phyloP scores from a whole-genome alignment of 139 green algal species.

The Desmodesmus armatus region DNA sequence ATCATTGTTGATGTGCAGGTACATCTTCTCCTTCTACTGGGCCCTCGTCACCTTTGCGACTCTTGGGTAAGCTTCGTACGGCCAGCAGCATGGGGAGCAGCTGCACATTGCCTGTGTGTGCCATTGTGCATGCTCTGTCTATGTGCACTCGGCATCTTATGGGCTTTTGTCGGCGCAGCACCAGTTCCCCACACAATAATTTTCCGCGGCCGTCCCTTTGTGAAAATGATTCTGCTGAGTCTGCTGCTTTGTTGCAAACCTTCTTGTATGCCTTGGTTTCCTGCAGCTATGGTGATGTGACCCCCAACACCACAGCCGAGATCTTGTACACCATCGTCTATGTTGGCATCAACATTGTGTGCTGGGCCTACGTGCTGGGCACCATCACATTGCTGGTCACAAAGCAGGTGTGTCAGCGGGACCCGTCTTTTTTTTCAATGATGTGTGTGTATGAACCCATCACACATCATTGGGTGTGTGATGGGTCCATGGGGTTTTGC shows the following conservation, averaged over 20 bases:
- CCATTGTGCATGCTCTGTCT: no score
- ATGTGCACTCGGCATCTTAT: no score
- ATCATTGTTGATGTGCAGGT: conserved; percentile 12
- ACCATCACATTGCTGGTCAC: conserved; percentile 69
- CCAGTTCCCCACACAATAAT: no score
- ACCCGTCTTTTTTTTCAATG: no score
- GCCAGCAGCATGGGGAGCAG: no score
- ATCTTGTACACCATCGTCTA: conserved; percentile 34
- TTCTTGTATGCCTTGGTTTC: conserved; percentile 53
- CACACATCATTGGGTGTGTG: not conserved
- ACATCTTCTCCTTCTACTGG: conserved; percentile 61
- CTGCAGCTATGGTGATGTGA: conserved; percentile 51
- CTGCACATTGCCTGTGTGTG: no score
- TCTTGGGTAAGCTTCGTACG: conserved; percentile 25
- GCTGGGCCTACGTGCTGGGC: conserved; percentile 62
- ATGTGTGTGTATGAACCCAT: not conserved
- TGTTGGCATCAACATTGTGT: conserved; percentile 45
- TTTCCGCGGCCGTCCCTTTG: no score
- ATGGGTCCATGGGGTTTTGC: not conserved
- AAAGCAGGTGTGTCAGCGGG: conserved; percentile 44
- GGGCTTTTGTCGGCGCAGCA: no score
- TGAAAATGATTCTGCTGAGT: not conserved
- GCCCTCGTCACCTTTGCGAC: conserved; percentile 45
- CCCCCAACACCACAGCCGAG: conserved; percentile 49
- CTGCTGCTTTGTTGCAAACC: not conserved